A percentile compares a stretch with the other conserved stretches of the same genome.
Evolutionary conservation across 345 rosid genomes (phyloP).

Genomic region (Eucalyptus sp.): DNA sequence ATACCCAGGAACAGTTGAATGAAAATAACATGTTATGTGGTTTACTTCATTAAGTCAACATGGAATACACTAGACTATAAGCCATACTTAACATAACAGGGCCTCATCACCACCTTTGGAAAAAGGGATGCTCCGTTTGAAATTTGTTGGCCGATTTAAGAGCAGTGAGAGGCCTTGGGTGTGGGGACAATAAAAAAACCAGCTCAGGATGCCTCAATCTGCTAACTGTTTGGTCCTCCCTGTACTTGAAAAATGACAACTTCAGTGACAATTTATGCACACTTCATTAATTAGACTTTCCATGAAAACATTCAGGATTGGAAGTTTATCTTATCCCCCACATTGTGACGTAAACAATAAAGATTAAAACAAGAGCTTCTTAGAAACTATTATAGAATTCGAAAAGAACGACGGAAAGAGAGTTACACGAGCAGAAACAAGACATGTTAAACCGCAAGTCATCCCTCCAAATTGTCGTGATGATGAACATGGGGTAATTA

Average conservation of each 20-base stretch:
- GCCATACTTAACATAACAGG: neutral
- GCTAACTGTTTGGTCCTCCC: neutral
- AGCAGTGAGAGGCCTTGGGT: neutral
- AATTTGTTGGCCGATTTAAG: neutral
- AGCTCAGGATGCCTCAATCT: neutral
- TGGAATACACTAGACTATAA: neutral
- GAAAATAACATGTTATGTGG: neutral
- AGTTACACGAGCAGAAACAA: neutral
- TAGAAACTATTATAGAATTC: neutral
- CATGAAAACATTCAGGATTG: neutral
- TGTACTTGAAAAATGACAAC: neutral
- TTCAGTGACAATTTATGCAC: neutral
- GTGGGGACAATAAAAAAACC: neutral
- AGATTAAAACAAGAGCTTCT: neutral
- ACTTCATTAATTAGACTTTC: neutral
- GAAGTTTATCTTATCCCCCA: neutral
- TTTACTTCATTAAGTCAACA: neutral
- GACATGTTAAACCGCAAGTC: neutral
- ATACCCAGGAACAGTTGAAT: rapidly evolving
- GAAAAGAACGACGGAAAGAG: neutral
- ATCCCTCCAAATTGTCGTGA: neutral
- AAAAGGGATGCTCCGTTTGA: neutral
- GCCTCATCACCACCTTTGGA: neutral
- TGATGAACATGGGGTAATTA: neutral
- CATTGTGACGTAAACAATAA: neutral